Evolutionary conservation across 192 early-diverging fungal genomes (phyloP).

Genomic region (Coemansia sp.): DNA sequence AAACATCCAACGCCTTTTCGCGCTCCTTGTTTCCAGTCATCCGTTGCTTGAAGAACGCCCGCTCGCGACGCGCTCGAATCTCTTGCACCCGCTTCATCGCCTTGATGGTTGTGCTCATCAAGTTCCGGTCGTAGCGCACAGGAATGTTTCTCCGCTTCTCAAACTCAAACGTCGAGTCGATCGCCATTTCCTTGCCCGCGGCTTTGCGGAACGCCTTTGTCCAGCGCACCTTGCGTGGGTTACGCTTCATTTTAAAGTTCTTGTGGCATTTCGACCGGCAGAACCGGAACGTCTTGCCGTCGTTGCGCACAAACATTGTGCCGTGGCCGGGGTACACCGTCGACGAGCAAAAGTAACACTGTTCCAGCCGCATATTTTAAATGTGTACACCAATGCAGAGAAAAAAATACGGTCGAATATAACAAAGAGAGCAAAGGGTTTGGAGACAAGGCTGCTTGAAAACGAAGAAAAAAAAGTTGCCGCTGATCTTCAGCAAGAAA

Average conservation of each 20-base stretch:
- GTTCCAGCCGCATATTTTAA: constrained; percentile 85
- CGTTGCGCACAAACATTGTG: constrained; percentile 98
- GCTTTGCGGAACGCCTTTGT: constrained; percentile 99
- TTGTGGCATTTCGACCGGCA: constrained; percentile 99
- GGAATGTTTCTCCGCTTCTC: constrained; percentile 98
- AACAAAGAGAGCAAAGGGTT: no score
- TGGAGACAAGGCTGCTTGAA: no score
- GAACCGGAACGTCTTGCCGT: constrained; percentile 93
- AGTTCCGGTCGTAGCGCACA: constrained; percentile 94
- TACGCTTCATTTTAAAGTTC: constrained; percentile 99
- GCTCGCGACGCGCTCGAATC: constrained; percentile 90
- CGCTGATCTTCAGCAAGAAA: no score
- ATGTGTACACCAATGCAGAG: constrained; percentile 1
- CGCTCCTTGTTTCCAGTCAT: constrained; percentile 85
- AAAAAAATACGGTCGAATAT: no score
- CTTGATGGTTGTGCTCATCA: constrained; percentile 96
- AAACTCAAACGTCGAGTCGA: constrained; percentile 96
- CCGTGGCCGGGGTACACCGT: constrained; percentile 98
- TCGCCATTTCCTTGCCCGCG: constrained; percentile 99
- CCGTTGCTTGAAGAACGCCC: constrained; percentile 89
- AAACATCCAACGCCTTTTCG: constrained; percentile 73
- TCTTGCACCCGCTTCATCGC: constrained; percentile 97
- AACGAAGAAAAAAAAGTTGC: no score
- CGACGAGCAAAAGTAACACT: constrained; percentile 98
- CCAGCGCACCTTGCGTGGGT: constrained; percentile 99